Conservation (phyloP, 2,329 filamentous ascomycete genomes). For the Rutstroemia sp. region DNA sequence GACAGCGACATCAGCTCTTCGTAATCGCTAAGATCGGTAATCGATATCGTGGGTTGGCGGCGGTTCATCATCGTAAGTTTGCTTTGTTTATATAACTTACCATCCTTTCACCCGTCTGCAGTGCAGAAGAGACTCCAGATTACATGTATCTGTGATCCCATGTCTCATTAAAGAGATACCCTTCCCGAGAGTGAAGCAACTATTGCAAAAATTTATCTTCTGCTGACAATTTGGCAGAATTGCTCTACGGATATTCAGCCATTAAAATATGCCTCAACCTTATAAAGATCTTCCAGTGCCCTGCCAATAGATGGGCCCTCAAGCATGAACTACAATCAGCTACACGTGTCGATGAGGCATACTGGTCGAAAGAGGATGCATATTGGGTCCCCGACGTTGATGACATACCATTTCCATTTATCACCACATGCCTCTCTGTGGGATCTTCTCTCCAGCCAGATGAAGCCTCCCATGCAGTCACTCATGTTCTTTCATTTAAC, state of each 20-base stretch:
- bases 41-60: slow-evolving; percentile 22
- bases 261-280: slow-evolving; percentile 12
- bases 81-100: neutral
- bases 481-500: neutral
- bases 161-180: too few species aligned
- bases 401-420: neutral
- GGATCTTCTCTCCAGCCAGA: neutral
- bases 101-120: neutral
- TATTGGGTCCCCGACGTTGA: neutral
- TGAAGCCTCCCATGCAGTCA: neutral
- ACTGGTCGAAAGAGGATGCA: neutral
- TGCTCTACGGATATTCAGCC: neutral
- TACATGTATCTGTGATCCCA: too few species aligned
- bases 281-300: slow-evolving; percentile 14
- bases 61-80: slow-evolving; percentile 11
- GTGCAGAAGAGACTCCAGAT: too few species aligned
- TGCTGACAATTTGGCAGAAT: neutral
- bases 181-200: too few species aligned
- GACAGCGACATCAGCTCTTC: slow-evolving; percentile 25
- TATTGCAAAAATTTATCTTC: too few species aligned
- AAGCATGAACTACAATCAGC: slow-evolving; percentile 14
- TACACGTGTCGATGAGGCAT: neutral
- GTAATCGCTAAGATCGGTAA: slow-evolving; percentile 21
- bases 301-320: slow-evolving; percentile 15
- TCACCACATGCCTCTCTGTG: neutral